A percentile compares a stretch with the other conserved stretches of the same genome.
Evolutionary conservation across 2,329 filamentous ascomycete genomes (phyloP).

Genomic region (Trichophyton benhamiae): DNA sequence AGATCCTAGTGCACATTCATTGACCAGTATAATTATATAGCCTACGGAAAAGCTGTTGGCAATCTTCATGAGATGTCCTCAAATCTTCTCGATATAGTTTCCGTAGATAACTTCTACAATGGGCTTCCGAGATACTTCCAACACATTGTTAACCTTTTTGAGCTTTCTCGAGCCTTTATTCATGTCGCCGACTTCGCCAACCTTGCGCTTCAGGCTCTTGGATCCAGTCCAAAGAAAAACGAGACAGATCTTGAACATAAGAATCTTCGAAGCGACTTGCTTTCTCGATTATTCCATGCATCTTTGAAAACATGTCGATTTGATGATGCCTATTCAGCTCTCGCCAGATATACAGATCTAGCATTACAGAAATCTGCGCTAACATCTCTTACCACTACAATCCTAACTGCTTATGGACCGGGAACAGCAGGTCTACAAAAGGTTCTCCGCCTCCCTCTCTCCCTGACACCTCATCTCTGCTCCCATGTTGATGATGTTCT

Average conservation of each 20-base stretch:
- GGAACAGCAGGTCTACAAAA: constrained; percentile 38
- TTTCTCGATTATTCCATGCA: constrained; percentile 72
- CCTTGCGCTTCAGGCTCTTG: constrained; percentile 55
- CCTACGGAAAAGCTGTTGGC: constrained; percentile 34
- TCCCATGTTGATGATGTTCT: constrained; percentile 70
- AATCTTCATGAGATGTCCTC: constrained; percentile 37
- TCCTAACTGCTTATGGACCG: constrained; percentile 30
- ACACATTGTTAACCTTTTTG: constrained; percentile 73
- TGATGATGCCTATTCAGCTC: constrained; percentile 66
- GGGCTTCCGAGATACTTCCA: constrained; percentile 76
- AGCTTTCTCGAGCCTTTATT: constrained; percentile 62
- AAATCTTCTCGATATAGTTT: constrained; percentile 61
- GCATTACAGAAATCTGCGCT: constrained; percentile 62
- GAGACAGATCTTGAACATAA: constrained; percentile 27
- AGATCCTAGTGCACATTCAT: neutral
- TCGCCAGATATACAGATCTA: constrained; percentile 59
- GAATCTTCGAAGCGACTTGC: constrained; percentile 53
- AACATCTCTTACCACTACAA: constrained; percentile 47
- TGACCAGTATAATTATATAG: constrained; percentile 16
- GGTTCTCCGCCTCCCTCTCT: constrained; percentile 64
- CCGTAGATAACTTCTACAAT: constrained; percentile 54
- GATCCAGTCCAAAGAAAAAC: constrained; percentile 21
- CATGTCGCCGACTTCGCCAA: constrained; percentile 75
- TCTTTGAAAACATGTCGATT: constrained; percentile 69
- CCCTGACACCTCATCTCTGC: constrained; percentile 50